Evolutionary conservation across 495 filamentous ascomycete genomes (phyloP), one percentile per base, ranked within the genome.

Genomic region (Acidiella bohemica): DNA sequence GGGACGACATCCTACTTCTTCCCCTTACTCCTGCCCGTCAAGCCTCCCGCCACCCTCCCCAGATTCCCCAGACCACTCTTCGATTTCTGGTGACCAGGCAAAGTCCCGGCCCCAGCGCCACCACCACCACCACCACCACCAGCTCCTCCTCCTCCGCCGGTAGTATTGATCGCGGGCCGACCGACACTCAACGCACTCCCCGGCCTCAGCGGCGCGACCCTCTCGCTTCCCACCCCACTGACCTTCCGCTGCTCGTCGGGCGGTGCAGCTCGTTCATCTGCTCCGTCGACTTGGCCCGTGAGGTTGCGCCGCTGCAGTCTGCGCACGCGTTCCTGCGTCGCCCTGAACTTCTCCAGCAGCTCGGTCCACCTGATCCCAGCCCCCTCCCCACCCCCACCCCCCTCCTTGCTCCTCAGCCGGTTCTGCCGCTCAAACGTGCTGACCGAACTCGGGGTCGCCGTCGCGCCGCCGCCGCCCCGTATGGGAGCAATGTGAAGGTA

Each of bases 321-420:
- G 21, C 76, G 66, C 18, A 82, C 79, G 22, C 72, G 73, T 43
- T 99, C 92, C 54, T 99, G 90, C 14, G 88, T 84, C 17, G 65
- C 66, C 46, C 80, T 81, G 59, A 96, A 99, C 54, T 94, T 95
- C 42, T 96, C 90, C n/a, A 99, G 73, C 13, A 99, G 71, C 42
- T 99, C 92, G 11, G 70, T 71, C 90, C 90, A 99, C 36, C 78
- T 76, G 54, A 97, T 90, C 31, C 70, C 72, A n/a, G n/a, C n/a
- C 28, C 75, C 76, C 36, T 94, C 87, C 27, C 75, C 76, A 34
- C 93, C 86, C 10, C 36, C 22, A 28, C 5, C 21, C 13, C 42
- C 42, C 32, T 92, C 81, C 35, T 85, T 71, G 16, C 77, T 71
- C 56, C 94, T 94, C 22, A 93, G 63, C 35, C 90, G 68, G 49